Evolutionary conservation across 495 filamentous ascomycete genomes (phyloP).

Genomic region (Neurospora discreta): DNA sequence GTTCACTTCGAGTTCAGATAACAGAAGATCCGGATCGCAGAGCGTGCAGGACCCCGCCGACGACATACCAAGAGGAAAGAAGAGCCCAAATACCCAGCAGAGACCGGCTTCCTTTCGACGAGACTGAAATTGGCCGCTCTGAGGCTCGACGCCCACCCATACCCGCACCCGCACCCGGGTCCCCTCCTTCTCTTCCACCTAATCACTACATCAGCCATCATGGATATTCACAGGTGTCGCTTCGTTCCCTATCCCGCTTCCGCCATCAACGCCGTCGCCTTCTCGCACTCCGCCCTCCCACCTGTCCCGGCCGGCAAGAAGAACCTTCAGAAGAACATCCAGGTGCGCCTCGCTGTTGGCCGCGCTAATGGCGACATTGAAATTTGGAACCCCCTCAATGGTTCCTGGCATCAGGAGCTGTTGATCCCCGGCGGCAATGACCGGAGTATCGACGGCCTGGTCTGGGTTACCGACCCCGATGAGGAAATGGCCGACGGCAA

Average conservation of each 20-base stretch:
- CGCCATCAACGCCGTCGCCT: constrained; percentile 87
- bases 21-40: not conserved
- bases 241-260: constrained; percentile 93
- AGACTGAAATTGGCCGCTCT: constrained; percentile 1
- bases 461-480: constrained; percentile 82
- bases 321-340: constrained; percentile 29
- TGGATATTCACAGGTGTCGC: constrained; percentile 96
- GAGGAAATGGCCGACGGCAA: constrained; percentile 50
- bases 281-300: constrained; percentile 68
- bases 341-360: constrained; percentile 73
- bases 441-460: constrained; percentile 77
- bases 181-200: not conserved
- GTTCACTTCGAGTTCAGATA: constrained; percentile 12
- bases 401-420: constrained; percentile 82
- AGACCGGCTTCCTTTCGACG: constrained; percentile 2
- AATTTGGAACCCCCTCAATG: constrained; percentile 88
- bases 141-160: not conserved
- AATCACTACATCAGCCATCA: constrained; percentile 26
- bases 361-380: constrained; percentile 94
- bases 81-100: not conserved
- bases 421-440: constrained; percentile 75
- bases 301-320: constrained; percentile 48
- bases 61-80: not conserved
- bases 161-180: not conserved
- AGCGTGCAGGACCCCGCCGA: not conserved